Evolutionary conservation across 139 green algal genomes (phyloP), one percentile per base, ranked within the genome.

Genomic region (Bryopsis sp.): DNA sequence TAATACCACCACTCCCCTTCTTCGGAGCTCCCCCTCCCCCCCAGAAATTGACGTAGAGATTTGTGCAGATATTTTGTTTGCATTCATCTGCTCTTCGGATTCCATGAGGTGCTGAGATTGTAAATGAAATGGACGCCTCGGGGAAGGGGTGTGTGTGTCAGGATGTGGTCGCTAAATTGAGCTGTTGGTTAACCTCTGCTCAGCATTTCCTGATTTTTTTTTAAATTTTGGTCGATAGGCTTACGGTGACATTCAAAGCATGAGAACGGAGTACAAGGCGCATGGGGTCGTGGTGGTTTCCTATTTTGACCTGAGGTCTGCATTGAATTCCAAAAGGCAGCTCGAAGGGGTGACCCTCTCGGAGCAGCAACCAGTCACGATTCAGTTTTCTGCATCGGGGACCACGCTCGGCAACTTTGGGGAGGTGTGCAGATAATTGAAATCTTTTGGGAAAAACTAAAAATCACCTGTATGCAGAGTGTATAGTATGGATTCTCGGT

Each of bases 241-340:
- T 0, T 96, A 88, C 65, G 92, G 92, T 19, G 88, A 94, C 33
- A 76, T 98, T 11, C 79, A 84, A 28, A 80, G 71, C 36, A 50
- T 97, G 48, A 90, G 93, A 80, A 92, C 78, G 3, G 85, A 84
- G 3, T 81, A 70, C 71, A 80, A 78, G 36, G 35, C 36, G 19
- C 79, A 84, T 58, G 93, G 93, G 31, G 82, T 94, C 48, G 76
- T 97, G 8, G 77, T 97, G 69, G 80, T 97, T n/a, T 77, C 77
- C 3, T 98, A 93, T 81, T 94, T 86, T 68, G 93, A 98, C 81
- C 74, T 95, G 29, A 76, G 90, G 4, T 80, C 84, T 0, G 90
- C 93, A 1, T 74, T 79, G 6, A 50, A 78, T 34, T 93, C 93
- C 0, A 78, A 86, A 37, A 48, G 79, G 46, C 81, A 79, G 0